Conservation (phyloP, 768 basidiomycete genomes). For the Mrakia blollopis region DNA sequence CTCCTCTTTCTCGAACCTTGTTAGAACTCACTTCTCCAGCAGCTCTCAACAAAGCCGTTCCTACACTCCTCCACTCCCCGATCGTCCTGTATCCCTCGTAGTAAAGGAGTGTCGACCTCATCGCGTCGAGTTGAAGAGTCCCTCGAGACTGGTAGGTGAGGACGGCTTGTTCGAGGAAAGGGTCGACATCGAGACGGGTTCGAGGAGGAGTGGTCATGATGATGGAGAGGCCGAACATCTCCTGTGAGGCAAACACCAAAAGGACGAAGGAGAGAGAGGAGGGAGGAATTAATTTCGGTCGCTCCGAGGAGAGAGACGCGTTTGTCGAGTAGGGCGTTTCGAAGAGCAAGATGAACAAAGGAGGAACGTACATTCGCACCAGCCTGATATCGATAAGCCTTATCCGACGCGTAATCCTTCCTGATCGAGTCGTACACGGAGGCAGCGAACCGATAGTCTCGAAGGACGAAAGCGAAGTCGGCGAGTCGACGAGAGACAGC, state of each 20-base stretch:
- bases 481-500: slow-evolving; percentile 65
- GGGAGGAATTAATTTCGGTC: background rate
- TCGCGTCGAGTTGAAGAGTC: slow-evolving; percentile 39
- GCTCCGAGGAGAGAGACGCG: too few species aligned
- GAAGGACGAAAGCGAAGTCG: slow-evolving; percentile 88
- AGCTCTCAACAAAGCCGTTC: slow-evolving; percentile 40
- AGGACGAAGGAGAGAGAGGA: background rate
- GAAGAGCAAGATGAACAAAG: background rate
- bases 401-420: slow-evolving; percentile 57
- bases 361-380: slow-evolving; percentile 70
- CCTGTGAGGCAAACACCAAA: slow-evolving; percentile 50
- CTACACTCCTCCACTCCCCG: slow-evolving; percentile 40
- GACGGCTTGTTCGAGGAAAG: slow-evolving; percentile 43
- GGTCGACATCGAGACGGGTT: slow-evolving; percentile 38
- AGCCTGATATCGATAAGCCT: slow-evolving; percentile 44
- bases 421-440: slow-evolving; percentile 78
- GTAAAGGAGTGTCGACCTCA: slow-evolving; percentile 44
- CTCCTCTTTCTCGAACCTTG: background rate
- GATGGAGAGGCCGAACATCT: slow-evolving; percentile 54
- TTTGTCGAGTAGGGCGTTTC: too few species aligned
- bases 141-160: slow-evolving; percentile 36
- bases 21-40: slow-evolving; percentile 40
- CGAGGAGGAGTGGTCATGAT: slow-evolving; percentile 35
- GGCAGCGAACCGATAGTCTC: slow-evolving; percentile 79
- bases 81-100: slow-evolving; percentile 43